Conservation (phyloP, 2,329 filamentous ascomycete species). For the Nothomitra cinnamomea region DNA sequence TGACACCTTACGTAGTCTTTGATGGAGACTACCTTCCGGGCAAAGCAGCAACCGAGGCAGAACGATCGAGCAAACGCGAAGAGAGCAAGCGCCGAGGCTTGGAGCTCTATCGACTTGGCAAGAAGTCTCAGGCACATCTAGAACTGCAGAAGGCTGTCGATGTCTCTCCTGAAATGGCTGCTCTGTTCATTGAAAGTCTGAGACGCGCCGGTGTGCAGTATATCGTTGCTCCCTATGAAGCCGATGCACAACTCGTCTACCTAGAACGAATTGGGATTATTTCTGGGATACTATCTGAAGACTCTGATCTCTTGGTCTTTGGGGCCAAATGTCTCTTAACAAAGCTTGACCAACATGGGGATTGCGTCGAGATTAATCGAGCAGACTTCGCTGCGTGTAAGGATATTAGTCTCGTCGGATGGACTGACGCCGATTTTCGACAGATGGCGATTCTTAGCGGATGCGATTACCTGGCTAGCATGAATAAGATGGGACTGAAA, state of each 20-base stretch:
- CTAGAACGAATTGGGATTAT: slow-evolving; percentile 74
- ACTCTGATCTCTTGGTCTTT: slow-evolving; percentile 91
- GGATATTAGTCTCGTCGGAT: slow-evolving; percentile 77
- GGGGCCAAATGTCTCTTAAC: slow-evolving; percentile 81
- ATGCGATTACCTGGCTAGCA: slow-evolving; percentile 82
- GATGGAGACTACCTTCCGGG: slow-evolving; percentile 91
- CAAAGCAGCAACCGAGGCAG: slow-evolving; percentile 73
- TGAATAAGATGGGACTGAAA: slow-evolving; percentile 77
- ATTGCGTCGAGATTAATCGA: slow-evolving; percentile 82
- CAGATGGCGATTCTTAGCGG: slow-evolving; percentile 94
- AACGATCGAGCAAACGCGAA: slow-evolving; percentile 56
- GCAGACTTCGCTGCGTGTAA: slow-evolving; percentile 76
- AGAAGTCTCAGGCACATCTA: slow-evolving; percentile 58
- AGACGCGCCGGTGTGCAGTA: slow-evolving; percentile 68
- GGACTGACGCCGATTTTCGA: slow-evolving; percentile 81
- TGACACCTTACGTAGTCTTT: slow-evolving; percentile 90
- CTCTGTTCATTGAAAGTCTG: slow-evolving; percentile 76
- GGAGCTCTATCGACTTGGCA: slow-evolving; percentile 67
- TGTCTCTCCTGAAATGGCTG: slow-evolving; percentile 90
- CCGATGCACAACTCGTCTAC: slow-evolving; percentile 91
- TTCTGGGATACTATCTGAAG: slow-evolving; percentile 80
- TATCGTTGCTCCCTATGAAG: slow-evolving; percentile 91
- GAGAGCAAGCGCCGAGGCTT: slow-evolving; percentile 60
- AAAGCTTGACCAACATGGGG: slow-evolving; percentile 85
- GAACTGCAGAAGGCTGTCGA: slow-evolving; percentile 94